Conservation (phyloP, 495 filamentous ascomycete species). For the Bryoglossum gracile region DNA sequence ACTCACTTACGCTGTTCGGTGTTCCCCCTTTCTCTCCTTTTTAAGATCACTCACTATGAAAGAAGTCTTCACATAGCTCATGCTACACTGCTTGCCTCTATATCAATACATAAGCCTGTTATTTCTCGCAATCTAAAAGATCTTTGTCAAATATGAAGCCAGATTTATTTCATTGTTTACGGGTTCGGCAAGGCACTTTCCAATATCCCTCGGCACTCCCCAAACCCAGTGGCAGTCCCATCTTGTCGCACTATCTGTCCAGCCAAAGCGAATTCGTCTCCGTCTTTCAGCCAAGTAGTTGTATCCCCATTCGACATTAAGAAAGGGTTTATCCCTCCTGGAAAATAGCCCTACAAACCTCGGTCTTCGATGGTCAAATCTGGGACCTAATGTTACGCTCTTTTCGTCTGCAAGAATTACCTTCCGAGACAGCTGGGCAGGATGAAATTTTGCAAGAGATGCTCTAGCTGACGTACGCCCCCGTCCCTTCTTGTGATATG, state of each 20-base stretch:
- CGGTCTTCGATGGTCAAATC: neutral
- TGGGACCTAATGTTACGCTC: neutral
- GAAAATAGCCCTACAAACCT: neutral
- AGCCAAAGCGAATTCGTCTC: neutral
- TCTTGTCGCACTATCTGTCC: neutral
- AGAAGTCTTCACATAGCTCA: no score
- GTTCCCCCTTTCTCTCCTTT: no score
- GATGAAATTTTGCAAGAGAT: constrained; percentile 4
- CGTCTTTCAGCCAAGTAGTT: neutral
- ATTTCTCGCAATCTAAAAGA: no score
- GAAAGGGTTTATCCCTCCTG: constrained; percentile 2
- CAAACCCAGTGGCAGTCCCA: neutral
- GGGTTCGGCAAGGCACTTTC: neutral
- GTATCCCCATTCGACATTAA: neutral
- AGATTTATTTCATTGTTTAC: neutral
- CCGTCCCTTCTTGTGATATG: neutral
- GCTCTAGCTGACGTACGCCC: neutral
- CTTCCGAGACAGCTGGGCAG: constrained; percentile 1
- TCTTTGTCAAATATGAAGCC: no score
- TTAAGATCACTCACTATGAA: no score
- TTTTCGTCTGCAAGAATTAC: neutral
- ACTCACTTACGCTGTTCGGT: no score
- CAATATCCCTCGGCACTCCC: neutral
- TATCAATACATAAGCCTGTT: no score
- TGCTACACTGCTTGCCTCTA: no score